Evolutionary conservation across 1,284 basidiomycete genomes (phyloP).

Genomic region (Cutaneotrichosporon mucoides): DNA sequence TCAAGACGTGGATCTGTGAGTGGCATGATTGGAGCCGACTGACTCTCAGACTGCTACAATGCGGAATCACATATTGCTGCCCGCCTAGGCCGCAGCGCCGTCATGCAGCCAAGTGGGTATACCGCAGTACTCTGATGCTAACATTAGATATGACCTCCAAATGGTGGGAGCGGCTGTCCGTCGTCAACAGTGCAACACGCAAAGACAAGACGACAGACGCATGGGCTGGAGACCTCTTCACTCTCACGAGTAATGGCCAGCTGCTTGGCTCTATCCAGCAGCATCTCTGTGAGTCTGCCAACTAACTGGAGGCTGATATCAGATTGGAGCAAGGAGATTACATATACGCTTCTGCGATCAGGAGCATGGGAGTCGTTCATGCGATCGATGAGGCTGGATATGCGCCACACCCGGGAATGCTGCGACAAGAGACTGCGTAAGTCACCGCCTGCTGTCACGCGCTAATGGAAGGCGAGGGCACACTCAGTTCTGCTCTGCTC

Average conservation of each 20-base stretch:
- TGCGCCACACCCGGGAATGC: constrained; percentile 10
- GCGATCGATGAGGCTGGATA: constrained; percentile 12
- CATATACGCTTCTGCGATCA: constrained; percentile 6
- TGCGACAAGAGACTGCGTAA: constrained; percentile 6
- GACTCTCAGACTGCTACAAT: constrained; percentile 14
- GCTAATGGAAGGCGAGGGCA: constrained; percentile 5
- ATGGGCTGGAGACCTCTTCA: constrained; percentile 1
- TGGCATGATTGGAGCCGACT: background rate
- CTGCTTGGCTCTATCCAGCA: background rate
- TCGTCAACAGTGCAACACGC: constrained; percentile 4
- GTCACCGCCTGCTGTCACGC: background rate
- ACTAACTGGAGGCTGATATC: background rate
- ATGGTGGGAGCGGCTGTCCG: constrained; percentile 16
- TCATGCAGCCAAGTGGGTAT: constrained; percentile 6
- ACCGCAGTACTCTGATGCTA: background rate
- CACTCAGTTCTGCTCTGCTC: constrained; percentile 10
- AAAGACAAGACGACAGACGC: constrained; percentile 1
- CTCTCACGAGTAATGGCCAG: background rate
- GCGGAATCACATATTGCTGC: constrained; percentile 14
- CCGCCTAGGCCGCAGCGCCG: constrained; percentile 15
- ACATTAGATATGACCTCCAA: constrained; percentile 13
- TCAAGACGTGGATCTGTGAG: constrained; percentile 19
- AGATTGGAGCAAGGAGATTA: constrained; percentile 15
- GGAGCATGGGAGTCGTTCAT: constrained; percentile 18
- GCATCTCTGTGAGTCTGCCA: background rate